Conservation (phyloP, 345 rosid genomes). For the thale cress (Arabidopsis thaliana) region DNA sequence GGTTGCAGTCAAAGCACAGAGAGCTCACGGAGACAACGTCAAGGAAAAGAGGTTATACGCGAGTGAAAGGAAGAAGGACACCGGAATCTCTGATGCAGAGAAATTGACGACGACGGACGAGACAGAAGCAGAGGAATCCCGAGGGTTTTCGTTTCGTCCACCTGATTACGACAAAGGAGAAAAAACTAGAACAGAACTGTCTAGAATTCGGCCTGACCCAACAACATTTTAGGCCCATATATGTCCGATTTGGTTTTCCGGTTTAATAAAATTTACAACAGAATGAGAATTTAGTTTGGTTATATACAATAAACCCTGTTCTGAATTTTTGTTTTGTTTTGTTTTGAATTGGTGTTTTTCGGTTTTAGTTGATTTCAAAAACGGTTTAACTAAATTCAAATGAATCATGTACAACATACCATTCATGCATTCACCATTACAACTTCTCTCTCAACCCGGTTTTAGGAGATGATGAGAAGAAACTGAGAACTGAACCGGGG, state of each 20-base stretch:
- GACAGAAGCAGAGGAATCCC: conserved; percentile 5
- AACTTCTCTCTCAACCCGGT: background rate
- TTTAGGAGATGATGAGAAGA: background rate
- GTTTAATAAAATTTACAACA: background rate
- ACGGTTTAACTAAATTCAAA: background rate
- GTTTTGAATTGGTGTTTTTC: background rate
- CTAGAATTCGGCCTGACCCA: conserved; percentile 35
- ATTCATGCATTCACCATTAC: background rate
- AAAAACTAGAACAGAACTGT: background rate
- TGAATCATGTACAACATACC: background rate
- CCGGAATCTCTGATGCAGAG: conserved; percentile 11
- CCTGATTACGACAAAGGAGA: conserved; percentile 14
- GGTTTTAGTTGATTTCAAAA: background rate
- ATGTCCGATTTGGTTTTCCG: conserved; percentile 24
- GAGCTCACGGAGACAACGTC: background rate
- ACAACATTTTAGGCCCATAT: conserved; percentile 16
- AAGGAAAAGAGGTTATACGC: background rate
- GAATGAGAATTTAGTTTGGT: background rate
- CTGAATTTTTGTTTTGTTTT: background rate
- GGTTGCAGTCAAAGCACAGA: conserved; percentile 31
- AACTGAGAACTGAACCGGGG: conserved; percentile 1
- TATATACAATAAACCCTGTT: background rate
- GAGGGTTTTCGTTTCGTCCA: conserved; percentile 38
- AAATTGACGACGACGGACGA: conserved; percentile 36
- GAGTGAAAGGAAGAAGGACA: conserved; percentile 2